A percentile compares a stretch with the other conserved stretches of the same genome.
These are phyloP conservation scores for Paramecium caudatum DNA, from an alignment of 73 alveolate genomes.

Conservation along the genomic window DNA sequence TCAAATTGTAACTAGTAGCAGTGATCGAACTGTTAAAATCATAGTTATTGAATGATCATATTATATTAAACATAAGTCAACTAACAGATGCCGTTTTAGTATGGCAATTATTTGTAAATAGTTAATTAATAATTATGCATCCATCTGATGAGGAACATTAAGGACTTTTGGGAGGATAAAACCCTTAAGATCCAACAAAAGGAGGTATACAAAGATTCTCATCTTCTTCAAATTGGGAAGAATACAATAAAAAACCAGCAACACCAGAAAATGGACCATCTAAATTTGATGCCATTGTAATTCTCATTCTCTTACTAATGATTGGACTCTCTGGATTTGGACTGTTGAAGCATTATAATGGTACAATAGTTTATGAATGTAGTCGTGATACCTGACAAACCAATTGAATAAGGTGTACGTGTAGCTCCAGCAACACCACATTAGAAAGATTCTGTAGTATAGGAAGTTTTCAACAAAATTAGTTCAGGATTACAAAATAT, in stretches of 20 bases:
- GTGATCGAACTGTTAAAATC: conserved; percentile 50
- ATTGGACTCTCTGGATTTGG: conserved; percentile 65
- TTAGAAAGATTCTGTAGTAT: conserved; percentile 16
- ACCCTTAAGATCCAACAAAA: neutral
- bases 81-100: too few species aligned
- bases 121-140: neutral
- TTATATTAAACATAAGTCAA: too few species aligned
- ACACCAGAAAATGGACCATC: conserved; percentile 51
- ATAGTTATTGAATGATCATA: too few species aligned
- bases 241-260: neutral
- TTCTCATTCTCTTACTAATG: conserved; percentile 22
- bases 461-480: conserved; percentile 48
- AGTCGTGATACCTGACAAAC: conserved; percentile 29
- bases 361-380: conserved; percentile 15
- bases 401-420: conserved; percentile 38
- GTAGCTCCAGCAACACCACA: conserved; percentile 1
- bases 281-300: conserved; percentile 43
- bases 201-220: neutral
- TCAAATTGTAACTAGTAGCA: conserved; percentile 39
- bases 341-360: conserved; percentile 26
- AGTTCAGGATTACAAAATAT: conserved; percentile 23
- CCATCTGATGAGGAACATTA: neutral
- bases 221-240: conserved; percentile 52
- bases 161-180: neutral
- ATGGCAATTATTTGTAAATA: neutral